Base-by-base conservation (phyloP, 1,139 yeast genomes). In the Candida dubliniensis region DNA sequence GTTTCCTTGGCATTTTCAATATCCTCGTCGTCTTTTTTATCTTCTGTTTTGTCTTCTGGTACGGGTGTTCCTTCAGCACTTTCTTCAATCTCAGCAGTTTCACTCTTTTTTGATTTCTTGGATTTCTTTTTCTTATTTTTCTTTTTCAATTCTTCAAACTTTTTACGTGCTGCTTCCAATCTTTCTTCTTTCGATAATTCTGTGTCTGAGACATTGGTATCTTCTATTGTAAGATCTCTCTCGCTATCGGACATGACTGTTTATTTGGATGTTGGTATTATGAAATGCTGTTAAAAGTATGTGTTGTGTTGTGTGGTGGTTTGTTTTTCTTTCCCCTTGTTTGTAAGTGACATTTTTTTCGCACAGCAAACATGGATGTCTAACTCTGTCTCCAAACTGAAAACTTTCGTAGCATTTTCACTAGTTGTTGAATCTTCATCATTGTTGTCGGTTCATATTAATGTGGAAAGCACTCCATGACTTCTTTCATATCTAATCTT, bases 151-250 rank as follows among this genome's bases (percentile, higher is more conserved):
- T 81, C 84, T 49, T 81, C 86, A 53, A 75, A 79, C 59, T 78
- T 76, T 65, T 80, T 81, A 55, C 81, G 74, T 11, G 88, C 88
- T 1, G 81, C 81, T 48, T 81, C 86, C 41, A 83, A 66, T 59
- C 81, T 73, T 55, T 79, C 84, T 47, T 79, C 82, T 50, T 79
- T 77, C 40, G 60, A 57, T 48, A 67, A 59, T 50, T 67, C 72
- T 12, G 31, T 33, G 11, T 45, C 47, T 13, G 39, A 38, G 12
- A n/a, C n/a, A n/a, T 27, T 27, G 3, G 31, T 34, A 6, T 32
- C 34, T 5, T 38, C 47, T 12, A 25, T 32, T 23, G 31, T 31
- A 29, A 29, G 38, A 34, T 32, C 40, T 36, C 29, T 38, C 36
- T 47, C 49, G 25, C 37, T 45, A 23, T 47, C 51, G 25, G 52